These are phyloP conservation scores for Erodium trifolium DNA, from an alignment of 441 rosid species.

Conservation along the genomic window DNA sequence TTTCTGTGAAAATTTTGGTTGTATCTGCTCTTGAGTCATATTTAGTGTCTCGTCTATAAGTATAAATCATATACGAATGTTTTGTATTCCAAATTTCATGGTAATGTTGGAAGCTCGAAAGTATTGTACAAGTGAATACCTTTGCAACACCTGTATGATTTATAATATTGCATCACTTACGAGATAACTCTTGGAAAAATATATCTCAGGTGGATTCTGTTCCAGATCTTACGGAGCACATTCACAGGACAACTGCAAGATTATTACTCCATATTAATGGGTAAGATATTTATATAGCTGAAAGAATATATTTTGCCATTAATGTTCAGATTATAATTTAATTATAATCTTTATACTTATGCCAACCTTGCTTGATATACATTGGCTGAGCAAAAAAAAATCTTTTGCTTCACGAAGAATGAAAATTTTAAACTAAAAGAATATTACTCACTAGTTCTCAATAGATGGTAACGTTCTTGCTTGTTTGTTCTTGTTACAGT, in stretches of 20 bases:
- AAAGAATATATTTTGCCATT: constrained; percentile 4
- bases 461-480: not conserved
- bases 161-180: constrained; percentile 2
- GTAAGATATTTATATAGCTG: constrained; percentile 33
- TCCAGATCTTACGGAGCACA: constrained; percentile 66
- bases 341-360: not conserved
- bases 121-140: constrained; percentile 3
- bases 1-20: constrained; percentile 2
- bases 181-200: constrained; percentile 5
- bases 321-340: constrained; percentile 2
- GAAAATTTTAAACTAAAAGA: not conserved
- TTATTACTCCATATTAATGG: constrained; percentile 83
- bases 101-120: not conserved
- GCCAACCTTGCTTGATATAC: not conserved
- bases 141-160: constrained; percentile 5
- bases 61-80: not conserved
- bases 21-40: not conserved
- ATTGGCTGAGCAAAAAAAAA: no score
- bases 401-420: not conserved
- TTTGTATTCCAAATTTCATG: not conserved
- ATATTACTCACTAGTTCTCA: not conserved
- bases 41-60: not conserved
- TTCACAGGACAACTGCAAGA: constrained; percentile 87
- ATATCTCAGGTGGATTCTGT: constrained; percentile 78
- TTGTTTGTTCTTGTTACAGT: not conserved